A percentile compares a stretch with the other conserved stretches of the same genome.
phyloP scores from a whole-genome alignment of 139 green algal genomes.

The Micractinium sp. region DNA sequence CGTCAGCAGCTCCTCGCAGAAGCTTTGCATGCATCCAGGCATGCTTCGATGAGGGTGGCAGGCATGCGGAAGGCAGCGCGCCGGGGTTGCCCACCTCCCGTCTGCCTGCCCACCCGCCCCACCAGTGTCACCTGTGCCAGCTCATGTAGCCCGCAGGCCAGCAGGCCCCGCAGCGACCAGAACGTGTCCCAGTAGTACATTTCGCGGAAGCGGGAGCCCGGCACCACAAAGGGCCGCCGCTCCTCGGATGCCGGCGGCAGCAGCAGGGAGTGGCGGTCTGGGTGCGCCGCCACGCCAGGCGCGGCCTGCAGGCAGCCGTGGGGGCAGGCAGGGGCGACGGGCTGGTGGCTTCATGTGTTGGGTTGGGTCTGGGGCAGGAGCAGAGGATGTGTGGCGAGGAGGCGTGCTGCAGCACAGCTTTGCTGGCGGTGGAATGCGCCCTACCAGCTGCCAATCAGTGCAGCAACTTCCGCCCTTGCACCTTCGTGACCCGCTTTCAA shows the following conservation, averaged over 20 bases:
- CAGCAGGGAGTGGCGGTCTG: conserved; percentile 71
- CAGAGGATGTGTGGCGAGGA: too few relatives aligned
- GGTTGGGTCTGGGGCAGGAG: too few relatives aligned
- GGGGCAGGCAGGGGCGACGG: too few relatives aligned
- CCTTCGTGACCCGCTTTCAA: too few relatives aligned
- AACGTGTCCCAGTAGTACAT: conserved; percentile 93
- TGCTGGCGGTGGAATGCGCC: background rate
- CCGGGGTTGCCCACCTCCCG: too few relatives aligned
- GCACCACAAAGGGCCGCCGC: conserved; percentile 66
- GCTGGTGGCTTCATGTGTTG: background rate
- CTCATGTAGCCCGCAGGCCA: conserved; percentile 73
- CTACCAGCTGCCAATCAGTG: background rate
- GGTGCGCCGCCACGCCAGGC: conserved; percentile 16
- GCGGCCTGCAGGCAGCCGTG: background rate
- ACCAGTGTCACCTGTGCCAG: conserved; percentile 26
- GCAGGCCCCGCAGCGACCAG: conserved; percentile 84
- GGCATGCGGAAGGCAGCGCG: background rate
- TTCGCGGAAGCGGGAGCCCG: conserved; percentile 87
- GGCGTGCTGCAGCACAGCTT: background rate
- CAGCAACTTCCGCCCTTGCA: background rate
- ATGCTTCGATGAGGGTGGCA: background rate
- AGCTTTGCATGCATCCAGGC: background rate
- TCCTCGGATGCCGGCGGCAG: conserved; percentile 72
- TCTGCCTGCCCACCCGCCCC: background rate
- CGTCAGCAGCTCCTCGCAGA: too few relatives aligned